phyloP scores from a whole-genome alignment of 768 basidiomycete species.

The Suillus fuscotomentosus region DNA sequence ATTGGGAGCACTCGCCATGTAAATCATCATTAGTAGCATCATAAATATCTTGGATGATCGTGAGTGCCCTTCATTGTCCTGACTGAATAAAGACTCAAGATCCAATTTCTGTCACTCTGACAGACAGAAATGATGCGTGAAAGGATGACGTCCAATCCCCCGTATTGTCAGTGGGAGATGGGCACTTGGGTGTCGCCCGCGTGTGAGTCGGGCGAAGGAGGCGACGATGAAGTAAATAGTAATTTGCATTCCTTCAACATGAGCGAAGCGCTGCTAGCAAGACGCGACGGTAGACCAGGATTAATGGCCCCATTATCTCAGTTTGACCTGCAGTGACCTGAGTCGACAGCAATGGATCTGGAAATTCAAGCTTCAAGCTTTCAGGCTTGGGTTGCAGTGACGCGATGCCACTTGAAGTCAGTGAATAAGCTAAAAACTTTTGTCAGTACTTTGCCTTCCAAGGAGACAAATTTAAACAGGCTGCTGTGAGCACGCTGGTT shows the following conservation, averaged over 20 bases:
- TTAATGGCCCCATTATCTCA: not conserved
- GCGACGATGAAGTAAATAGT: not conserved
- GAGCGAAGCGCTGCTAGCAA: not conserved
- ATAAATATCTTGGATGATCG: too few relatives aligned
- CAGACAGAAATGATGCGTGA: not conserved
- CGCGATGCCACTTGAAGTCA: not conserved
- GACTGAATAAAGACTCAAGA: not conserved
- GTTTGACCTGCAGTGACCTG: not conserved
- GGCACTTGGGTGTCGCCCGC: not conserved
- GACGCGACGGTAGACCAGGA: not conserved
- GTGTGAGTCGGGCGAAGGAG: not conserved
- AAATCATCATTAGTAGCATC: not conserved
- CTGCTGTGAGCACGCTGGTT: too few relatives aligned
- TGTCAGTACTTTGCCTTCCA: not conserved
- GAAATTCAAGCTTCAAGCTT: not conserved
- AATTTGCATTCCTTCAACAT: not conserved
- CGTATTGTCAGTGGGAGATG: not conserved
- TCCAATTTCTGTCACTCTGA: not conserved
- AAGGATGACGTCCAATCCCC: not conserved
- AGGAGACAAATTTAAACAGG: not conserved
- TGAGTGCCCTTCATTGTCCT: not conserved
- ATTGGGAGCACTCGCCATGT: not conserved
- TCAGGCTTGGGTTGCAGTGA: not conserved
- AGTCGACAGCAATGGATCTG: not conserved
- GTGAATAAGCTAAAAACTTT: not conserved